A percentile compares a stretch with the other conserved stretches of the same genome.
Conservation (phyloP, 2,329 filamentous ascomycete species). For the Waltergamsia citrina region DNA sequence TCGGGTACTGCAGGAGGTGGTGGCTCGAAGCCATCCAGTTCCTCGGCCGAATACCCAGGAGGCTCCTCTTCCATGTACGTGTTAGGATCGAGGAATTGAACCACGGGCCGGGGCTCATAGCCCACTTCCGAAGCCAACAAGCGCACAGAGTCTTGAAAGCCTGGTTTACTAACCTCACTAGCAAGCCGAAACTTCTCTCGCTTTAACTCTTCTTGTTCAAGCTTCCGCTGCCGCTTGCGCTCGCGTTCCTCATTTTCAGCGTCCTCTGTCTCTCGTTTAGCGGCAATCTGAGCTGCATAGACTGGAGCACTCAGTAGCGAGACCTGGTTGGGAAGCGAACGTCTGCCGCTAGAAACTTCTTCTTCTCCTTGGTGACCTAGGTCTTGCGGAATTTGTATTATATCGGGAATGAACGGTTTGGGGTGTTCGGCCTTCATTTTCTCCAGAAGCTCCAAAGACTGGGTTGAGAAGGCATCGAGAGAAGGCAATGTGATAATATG, state of each 20-base stretch:
- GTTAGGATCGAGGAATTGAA: conserved; percentile 32
- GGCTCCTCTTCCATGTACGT: conserved; percentile 23
- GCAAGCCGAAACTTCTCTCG: too few relatives aligned
- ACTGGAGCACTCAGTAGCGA: conserved; percentile 41
- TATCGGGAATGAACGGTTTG: conserved; percentile 14
- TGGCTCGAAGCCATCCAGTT: too few relatives aligned
- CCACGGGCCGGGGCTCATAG: conserved; percentile 3
- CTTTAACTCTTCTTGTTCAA: background rate
- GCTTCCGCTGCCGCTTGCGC: conserved; percentile 11
- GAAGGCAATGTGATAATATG: conserved; percentile 32
- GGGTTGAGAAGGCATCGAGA: conserved; percentile 30
- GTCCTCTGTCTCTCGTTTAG: conserved; percentile 17
- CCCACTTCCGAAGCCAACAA: background rate
- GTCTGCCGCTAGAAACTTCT: conserved; percentile 1
- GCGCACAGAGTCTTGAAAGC: too few relatives aligned
- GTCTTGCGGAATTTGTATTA: conserved; percentile 12
- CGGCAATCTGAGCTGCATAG: conserved; percentile 29
- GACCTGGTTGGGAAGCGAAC: conserved; percentile 27
- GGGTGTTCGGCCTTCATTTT: conserved; percentile 38
- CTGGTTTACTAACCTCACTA: too few relatives aligned
- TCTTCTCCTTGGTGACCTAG: conserved; percentile 4
- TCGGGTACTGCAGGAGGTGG: too few relatives aligned
- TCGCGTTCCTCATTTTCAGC: conserved; percentile 8
- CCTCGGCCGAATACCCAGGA: background rate
- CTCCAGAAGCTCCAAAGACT: conserved; percentile 32